Evolutionary conservation across 2,329 filamentous ascomycete genomes (phyloP).

Genomic region (Falciphora oryzae): DNA sequence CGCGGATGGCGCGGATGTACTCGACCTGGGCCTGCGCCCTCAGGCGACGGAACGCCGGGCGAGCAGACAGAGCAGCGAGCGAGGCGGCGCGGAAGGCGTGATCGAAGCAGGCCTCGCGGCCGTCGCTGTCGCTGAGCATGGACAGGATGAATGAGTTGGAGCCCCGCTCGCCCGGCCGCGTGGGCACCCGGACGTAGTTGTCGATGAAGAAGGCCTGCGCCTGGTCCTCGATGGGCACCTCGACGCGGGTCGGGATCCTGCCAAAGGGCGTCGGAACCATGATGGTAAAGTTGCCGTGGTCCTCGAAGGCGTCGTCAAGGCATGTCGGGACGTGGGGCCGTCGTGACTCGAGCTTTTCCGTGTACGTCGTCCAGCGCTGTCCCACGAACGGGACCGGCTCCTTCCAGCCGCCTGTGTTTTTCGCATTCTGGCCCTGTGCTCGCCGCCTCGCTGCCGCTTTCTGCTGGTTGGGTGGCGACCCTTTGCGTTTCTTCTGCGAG

Average conservation of each 20-base stretch:
- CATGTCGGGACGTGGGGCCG: not conserved
- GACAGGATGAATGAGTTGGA: not conserved
- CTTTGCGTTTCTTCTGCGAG: not conserved
- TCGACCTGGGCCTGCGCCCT: not conserved
- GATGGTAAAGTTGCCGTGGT: not conserved
- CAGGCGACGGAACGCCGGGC: not conserved
- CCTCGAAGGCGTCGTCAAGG: not conserved
- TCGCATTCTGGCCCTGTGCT: not conserved
- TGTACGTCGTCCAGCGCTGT: not conserved
- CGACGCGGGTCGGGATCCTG: conserved; percentile 1
- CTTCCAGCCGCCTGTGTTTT: not conserved
- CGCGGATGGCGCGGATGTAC: conserved; percentile 7
- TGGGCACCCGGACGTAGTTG: conserved; percentile 1
- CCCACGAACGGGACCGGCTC: not conserved
- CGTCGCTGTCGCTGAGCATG: not conserved
- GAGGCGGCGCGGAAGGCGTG: conserved; percentile 2
- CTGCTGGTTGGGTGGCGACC: not conserved
- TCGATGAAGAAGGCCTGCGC: conserved; percentile 4
- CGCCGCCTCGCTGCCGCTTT: not conserved
- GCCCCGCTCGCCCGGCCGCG: not conserved
- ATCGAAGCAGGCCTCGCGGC: not conserved
- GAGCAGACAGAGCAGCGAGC: not conserved
- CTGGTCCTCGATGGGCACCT: conserved; percentile 6
- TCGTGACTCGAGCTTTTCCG: not conserved
- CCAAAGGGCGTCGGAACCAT: conserved; percentile 6